A percentile compares a stretch with the other conserved stretches of the same genome.
Conservation (phyloP, 352 stramenopile genomes). For the Thalassiosira livingstoniorum region DNA sequence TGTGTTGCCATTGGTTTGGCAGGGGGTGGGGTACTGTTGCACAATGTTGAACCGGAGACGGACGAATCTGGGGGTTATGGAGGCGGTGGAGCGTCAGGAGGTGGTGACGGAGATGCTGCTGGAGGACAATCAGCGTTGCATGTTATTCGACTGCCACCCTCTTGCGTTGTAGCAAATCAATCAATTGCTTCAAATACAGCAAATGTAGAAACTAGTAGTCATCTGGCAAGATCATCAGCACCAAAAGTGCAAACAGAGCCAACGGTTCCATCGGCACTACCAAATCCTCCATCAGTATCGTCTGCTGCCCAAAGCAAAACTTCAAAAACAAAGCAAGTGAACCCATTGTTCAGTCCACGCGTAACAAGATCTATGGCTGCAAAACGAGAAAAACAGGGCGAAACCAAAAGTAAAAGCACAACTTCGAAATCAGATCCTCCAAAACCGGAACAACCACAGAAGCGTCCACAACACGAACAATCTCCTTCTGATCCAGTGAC, state of each 20-base stretch:
- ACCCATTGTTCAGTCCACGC: constrained; percentile 38
- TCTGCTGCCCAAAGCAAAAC: too few species aligned
- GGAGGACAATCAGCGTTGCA: constrained; percentile 22
- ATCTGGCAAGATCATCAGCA: neutral
- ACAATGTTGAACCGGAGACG: constrained; percentile 48
- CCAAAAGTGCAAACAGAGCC: neutral
- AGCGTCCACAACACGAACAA: neutral
- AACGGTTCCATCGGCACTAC: neutral
- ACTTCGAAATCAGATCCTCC: too few species aligned
- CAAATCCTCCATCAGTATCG: too few species aligned
- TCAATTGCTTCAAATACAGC: neutral
- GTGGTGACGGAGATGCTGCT: constrained; percentile 3
- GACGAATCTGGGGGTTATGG: neutral
- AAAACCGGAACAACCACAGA: too few species aligned
- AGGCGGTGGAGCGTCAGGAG: too few species aligned
- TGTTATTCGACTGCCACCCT: constrained; percentile 37
- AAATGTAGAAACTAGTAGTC: neutral
- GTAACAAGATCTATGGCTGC: constrained; percentile 55
- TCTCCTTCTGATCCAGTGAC: too few species aligned
- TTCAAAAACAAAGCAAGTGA: neutral
- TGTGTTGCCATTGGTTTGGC: constrained; percentile 66
- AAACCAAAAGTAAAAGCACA: too few species aligned
- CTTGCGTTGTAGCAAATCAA: neutral
- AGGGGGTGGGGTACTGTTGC: constrained; percentile 52
- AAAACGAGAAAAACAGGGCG: neutral